These are phyloP conservation scores for Apocynum venetum DNA, from an alignment of 257 asterid species.

Conservation along the genomic window DNA sequence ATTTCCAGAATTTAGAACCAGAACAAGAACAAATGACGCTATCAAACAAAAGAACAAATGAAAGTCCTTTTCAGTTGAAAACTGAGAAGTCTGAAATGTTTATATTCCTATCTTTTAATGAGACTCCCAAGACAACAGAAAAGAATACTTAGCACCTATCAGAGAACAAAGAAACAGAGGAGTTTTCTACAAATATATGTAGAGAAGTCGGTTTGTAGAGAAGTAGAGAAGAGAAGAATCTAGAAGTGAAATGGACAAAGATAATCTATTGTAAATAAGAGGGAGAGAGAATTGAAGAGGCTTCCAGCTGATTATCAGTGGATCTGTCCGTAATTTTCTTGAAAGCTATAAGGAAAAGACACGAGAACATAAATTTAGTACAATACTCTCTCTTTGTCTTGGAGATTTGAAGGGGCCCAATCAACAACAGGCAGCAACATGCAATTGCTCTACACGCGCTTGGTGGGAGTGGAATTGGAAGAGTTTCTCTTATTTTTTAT, in stretches of 20 bases:
- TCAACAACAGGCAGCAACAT: neutral
- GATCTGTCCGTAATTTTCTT: neutral
- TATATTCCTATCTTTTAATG: too few relatives aligned
- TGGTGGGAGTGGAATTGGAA: neutral
- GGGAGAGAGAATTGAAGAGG: neutral
- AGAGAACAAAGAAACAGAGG: too few relatives aligned
- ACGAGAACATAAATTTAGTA: neutral
- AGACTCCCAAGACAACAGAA: too few relatives aligned
- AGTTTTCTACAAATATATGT: too few relatives aligned
- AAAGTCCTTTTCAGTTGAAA: too few relatives aligned
- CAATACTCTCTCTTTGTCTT: neutral
- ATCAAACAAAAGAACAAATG: too few relatives aligned
- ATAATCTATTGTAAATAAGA: too few relatives aligned
- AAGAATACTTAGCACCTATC: too few relatives aligned
- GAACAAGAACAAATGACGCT: neutral
- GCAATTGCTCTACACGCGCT: neutral
- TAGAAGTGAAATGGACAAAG: neutral
- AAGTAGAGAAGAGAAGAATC: constrained; percentile 1
- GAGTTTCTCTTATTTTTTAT: too few relatives aligned
- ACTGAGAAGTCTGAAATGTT: neutral
- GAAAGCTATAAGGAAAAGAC: neutral
- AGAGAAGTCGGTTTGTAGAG: neutral
- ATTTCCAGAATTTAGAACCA: constrained; percentile 1
- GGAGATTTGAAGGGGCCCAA: constrained; percentile 6
- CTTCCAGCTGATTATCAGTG: neutral